These are phyloP conservation scores for Xylaria castorea DNA, from an alignment of 495 filamentous ascomycete genomes.

Conservation along the genomic window DNA sequence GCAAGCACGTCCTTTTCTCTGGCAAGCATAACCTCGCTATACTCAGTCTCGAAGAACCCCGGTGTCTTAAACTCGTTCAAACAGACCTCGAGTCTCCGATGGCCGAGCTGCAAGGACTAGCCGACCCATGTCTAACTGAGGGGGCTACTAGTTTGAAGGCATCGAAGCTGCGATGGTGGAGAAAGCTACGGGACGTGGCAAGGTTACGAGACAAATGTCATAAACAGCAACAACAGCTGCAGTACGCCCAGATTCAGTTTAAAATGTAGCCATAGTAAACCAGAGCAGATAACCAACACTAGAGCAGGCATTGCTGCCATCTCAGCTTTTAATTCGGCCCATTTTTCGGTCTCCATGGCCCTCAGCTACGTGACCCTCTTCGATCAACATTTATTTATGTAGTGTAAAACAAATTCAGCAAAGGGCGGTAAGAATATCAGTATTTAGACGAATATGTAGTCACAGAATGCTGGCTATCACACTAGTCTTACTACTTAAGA, in stretches of 20 bases:
- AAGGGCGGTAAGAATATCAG: no score
- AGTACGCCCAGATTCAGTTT: not conserved
- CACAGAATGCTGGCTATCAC: no score
- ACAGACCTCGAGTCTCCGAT: conserved; percentile 3
- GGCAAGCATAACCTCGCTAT: not conserved
- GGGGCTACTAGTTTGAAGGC: not conserved
- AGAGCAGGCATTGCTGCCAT: no score
- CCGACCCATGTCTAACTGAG: not conserved
- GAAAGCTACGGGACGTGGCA: not conserved
- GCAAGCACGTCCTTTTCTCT: conserved; percentile 17
- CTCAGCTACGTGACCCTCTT: no score
- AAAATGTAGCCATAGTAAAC: not conserved
- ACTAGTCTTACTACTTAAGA: no score
- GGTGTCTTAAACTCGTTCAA: conserved; percentile 8
- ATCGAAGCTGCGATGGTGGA: conserved; percentile 19
- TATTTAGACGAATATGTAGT: no score
- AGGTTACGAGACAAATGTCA: conserved; percentile 5
- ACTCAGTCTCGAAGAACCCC: not conserved
- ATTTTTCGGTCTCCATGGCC: no score
- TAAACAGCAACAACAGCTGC: not conserved
- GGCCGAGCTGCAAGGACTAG: not conserved
- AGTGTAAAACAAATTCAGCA: no score
- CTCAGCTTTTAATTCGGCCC: no score
- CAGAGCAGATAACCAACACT: no score
- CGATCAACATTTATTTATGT: no score